phyloP scores from a whole-genome alignment of 1,139 yeast species.

The Blastobotrys illinoisensis region DNA sequence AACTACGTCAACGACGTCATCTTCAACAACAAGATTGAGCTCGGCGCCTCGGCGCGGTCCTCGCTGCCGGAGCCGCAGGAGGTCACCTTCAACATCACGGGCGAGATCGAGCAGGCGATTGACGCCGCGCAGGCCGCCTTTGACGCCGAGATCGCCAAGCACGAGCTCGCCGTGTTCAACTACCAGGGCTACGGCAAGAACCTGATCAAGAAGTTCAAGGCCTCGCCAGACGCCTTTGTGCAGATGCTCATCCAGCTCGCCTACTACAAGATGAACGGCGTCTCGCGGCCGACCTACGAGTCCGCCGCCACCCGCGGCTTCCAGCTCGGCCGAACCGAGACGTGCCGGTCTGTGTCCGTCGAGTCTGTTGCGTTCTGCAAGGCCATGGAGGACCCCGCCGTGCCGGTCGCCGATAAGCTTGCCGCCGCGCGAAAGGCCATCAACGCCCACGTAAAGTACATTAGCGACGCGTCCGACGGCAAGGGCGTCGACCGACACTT shows the following conservation, averaged over 20 bases:
- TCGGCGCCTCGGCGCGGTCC: conserved; percentile 29
- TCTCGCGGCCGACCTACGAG: conserved; percentile 86
- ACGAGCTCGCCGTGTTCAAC: conserved; percentile 40
- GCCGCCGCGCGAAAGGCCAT: conserved; percentile 69
- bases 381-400: conserved; percentile 62
- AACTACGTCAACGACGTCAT: conserved; percentile 64
- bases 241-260: conserved; percentile 79
- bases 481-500: conserved; percentile 91
- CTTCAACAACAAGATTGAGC: conserved; percentile 41
- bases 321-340: conserved; percentile 93
- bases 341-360: conserved; percentile 80
- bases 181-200: conserved; percentile 48
- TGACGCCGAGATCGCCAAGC: conserved; percentile 39
- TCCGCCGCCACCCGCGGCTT: conserved; percentile 91
- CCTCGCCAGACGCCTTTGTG: conserved; percentile 73
- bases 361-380: conserved; percentile 70
- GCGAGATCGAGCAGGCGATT: conserved; percentile 49
- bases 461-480: conserved; percentile 77
- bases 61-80: conserved; percentile 35
- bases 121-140: conserved; percentile 52
- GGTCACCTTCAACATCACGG: conserved; percentile 41
- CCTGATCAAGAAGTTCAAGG: conserved; percentile 67
- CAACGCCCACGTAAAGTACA: conserved; percentile 67
- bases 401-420: conserved; percentile 55
- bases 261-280: conserved; percentile 77